Evolutionary conservation across 106 monocot genomes (phyloP).

Genomic region (Narthecium ossifragum): DNA sequence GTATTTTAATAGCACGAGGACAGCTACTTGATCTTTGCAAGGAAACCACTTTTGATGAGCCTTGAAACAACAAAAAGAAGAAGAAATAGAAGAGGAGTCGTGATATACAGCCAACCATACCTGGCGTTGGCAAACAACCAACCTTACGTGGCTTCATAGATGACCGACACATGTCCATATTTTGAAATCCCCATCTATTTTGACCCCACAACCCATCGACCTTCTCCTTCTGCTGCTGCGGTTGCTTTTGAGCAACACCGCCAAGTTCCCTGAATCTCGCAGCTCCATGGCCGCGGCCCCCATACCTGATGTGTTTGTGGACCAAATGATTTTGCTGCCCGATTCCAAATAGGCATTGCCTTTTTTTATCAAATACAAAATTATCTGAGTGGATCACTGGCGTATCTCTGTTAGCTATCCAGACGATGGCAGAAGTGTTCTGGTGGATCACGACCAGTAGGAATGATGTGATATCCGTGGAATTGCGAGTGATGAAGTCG

Average conservation of each 20-base stretch:
- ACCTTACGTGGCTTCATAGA: no score
- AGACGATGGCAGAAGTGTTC: constrained; percentile 26
- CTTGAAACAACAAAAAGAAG: no score
- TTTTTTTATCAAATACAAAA: constrained; percentile 41
- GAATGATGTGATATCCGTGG: constrained; percentile 23
- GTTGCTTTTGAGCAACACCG: no score
- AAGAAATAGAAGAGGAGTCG: no score
- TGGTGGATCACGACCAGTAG: constrained; percentile 29
- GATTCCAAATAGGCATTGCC: constrained; percentile 45
- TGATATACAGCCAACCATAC: no score
- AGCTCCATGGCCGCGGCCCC: constrained; percentile 39
- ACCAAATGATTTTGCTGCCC: constrained; percentile 33
- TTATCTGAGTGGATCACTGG: constrained; percentile 41
- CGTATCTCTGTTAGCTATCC: constrained; percentile 52
- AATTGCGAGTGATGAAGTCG: constrained; percentile 33
- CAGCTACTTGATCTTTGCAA: no score
- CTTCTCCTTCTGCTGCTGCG: neutral
- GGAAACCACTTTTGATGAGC: no score
- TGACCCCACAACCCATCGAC: no score
- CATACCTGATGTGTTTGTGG: constrained; percentile 38
- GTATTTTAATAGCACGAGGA: no score
- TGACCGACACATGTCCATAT: no score
- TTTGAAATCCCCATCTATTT: no score
- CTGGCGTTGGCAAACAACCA: no score
- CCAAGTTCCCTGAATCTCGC: constrained; percentile 48